Evolutionary conservation across 2,329 filamentous ascomycete genomes (phyloP), one percentile per base, ranked within the genome.

Genomic region (Sarocladium strictum): DNA sequence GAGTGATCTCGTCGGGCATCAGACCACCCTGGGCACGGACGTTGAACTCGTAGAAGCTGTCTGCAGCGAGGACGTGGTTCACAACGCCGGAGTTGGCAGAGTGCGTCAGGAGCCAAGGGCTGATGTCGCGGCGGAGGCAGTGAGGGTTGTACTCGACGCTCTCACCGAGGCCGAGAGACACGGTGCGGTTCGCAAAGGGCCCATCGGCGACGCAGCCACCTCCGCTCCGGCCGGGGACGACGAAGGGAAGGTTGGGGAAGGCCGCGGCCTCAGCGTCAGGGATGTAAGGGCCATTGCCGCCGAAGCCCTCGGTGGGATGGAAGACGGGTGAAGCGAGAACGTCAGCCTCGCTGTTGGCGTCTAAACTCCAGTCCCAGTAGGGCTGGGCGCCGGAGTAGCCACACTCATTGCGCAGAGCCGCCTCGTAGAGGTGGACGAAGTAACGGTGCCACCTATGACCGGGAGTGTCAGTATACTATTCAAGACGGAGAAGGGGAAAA

Each of bases 241-340:
- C 56, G 55, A 55, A 59, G 6, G 58, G 59, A 1, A 59, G 49
- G 21, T 61, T 60, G 2, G 3, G 56, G 32, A 11, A 62, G 38
- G 2, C 59, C 55, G 4, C 54, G 54, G 55, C 56, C n/a, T 58
- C 55, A 12, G 3, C n/a, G 47, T 35, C 27, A 5, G 47, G 29
- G n/a, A 51, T 35, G 27, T 51, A 51, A 17, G 47, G 47, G 10
- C 47, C 47, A 17, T 51, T 51, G 47, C 47, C 47, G 26, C 47
- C 47, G 19, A 51, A 51, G 15, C 78, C 77, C 56, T 79, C 75
- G 26, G 19, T 23, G 3, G 47, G 45, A n/a, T 53, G n/a, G 23
- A 55, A 45, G 35, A 52, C 15, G 47, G 37, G 54, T 12, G 41
- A 45, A 9, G 38, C 38, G 21, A 32, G 29, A 21, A 54, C 62